Evolutionary conservation across 805 yeast genomes (phyloP).

Genomic region (Candida suzukii): DNA sequence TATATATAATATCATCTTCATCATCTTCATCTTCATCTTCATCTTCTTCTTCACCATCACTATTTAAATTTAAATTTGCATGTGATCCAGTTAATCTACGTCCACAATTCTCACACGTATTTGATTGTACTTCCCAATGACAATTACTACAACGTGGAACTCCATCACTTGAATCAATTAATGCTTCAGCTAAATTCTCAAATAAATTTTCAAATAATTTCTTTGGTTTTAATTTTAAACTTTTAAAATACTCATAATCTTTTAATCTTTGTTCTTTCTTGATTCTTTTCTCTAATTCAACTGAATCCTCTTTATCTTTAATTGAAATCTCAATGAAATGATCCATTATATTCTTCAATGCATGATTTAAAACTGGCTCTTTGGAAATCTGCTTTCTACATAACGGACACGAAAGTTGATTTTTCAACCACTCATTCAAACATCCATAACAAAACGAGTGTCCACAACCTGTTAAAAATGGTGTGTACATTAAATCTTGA

Average conservation of each 20-base stretch:
- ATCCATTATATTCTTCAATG: slow-evolving; percentile 39
- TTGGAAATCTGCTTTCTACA: slow-evolving; percentile 45
- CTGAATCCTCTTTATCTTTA: slow-evolving; percentile 16
- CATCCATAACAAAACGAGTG: slow-evolving; percentile 71
- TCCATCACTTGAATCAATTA: slow-evolving; percentile 61
- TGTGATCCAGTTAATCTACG: slow-evolving; percentile 28
- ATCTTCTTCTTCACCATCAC: slow-evolving; percentile 1
- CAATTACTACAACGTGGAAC: slow-evolving; percentile 70
- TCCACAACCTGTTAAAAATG: slow-evolving; percentile 57
- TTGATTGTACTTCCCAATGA: slow-evolving; percentile 73
- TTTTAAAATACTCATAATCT: slow-evolving; percentile 31
- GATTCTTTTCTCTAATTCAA: slow-evolving; percentile 9
- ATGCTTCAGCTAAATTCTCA: slow-evolving; percentile 38
- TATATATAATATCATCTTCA: slow-evolving; percentile 49
- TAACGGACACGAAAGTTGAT: slow-evolving; percentile 57
- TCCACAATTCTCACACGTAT: slow-evolving; percentile 64
- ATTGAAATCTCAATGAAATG: slow-evolving; percentile 32
- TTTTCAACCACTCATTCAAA: slow-evolving; percentile 54
- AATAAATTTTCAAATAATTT: slow-evolving; percentile 45
- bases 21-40: slow-evolving; percentile 46
- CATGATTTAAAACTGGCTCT: slow-evolving; percentile 47
- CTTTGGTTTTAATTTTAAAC: slow-evolving; percentile 20
- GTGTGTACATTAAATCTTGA: slow-evolving; percentile 60
- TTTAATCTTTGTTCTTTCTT: slow-evolving; percentile 21
- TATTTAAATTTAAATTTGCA: no score